A percentile compares a stretch with the other conserved stretches of the same genome.
phyloP scores from a whole-genome alignment of 2,329 filamentous ascomycete species.

The Epichloe sibirici region DNA sequence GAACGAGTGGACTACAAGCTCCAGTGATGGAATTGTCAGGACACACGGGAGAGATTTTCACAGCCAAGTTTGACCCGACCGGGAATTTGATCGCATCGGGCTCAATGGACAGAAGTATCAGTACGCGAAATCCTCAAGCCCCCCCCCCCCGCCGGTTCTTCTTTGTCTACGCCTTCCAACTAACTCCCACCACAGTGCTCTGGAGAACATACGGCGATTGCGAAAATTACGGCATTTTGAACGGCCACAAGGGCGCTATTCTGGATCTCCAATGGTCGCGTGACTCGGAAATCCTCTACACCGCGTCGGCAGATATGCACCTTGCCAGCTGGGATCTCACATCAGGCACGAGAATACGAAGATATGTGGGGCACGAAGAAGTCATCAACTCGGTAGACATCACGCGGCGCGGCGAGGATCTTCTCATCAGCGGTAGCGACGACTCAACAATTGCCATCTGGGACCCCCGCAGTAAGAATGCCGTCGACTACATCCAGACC shows the following conservation, averaged over 20 bases:
- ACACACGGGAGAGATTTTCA: constrained; percentile 75
- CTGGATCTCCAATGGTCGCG: constrained; percentile 94
- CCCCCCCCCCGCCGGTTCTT: too few relatives aligned
- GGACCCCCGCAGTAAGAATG: constrained; percentile 86
- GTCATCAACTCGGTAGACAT: constrained; percentile 89
- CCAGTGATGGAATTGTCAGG: constrained; percentile 90
- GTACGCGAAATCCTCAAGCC: constrained; percentile 34
- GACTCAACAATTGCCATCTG: constrained; percentile 91
- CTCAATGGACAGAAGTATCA: constrained; percentile 85
- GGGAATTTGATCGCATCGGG: constrained; percentile 86
- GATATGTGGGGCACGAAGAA: constrained; percentile 88
- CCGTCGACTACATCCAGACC: constrained; percentile 77
- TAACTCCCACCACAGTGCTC: constrained; percentile 46
- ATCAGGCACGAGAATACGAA: constrained; percentile 80
- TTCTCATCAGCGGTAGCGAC: constrained; percentile 83
- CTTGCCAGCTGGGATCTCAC: constrained; percentile 92
- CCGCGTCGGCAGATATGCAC: constrained; percentile 86
- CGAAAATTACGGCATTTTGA: constrained; percentile 85
- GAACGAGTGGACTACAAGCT: constrained; percentile 74
- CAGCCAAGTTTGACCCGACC: constrained; percentile 78
- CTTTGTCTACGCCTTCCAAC: neutral
- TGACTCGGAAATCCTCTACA: constrained; percentile 82
- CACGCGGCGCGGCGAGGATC: constrained; percentile 78
- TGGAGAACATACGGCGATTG: constrained; percentile 90
- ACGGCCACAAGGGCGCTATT: constrained; percentile 80